Evolutionary conservation across 1,139 yeast species (phyloP), one percentile per base, ranked within the genome.

Genomic region (Pichia sp.): DNA sequence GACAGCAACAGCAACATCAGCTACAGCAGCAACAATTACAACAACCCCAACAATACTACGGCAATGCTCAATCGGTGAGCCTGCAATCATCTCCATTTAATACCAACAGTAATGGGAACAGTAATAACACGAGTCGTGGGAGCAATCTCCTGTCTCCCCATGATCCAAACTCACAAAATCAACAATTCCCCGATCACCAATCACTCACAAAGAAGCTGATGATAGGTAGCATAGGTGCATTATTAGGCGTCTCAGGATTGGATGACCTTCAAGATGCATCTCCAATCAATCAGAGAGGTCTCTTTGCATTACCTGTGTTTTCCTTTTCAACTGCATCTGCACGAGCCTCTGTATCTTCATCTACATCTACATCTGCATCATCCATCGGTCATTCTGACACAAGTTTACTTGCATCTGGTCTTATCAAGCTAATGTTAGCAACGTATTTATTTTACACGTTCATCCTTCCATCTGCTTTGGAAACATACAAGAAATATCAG

Each of bases 171-270:
- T 13, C 36, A 40, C 27, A 47, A 38, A 33, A 37, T 21, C 39
- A 44, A 35, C 38, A 40, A 23, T 40, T 46, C 6, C 46, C 42
- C 14, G 41, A 45, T 29, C 47, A 41, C 29, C 45, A 46, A 13
- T 40, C 52, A 23, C 32, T 55, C 23, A 46, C 54, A 18, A 64
- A 59, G 42, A 68, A 67, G 48, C 52, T 64, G 29, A 52, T 73
- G 31, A 47, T 74, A 33, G 79, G 79, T n/a, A 76, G 77, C 27
- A 63, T 73, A 67, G 74, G 77, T 22, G 64, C 72, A 10, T 64
- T 73, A 40, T 59, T 72, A 59, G 79, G 77, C 13, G 51, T 58
- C 11, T 53, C 60, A 0, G 45, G 58, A 9, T 42, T 58, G 23
- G 58, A 54, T 34, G 59, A 58, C 27, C 47, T 57, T 30, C 33